Evolutionary conservation across 2,329 filamentous ascomycete genomes (phyloP), one percentile per base, ranked within the genome.

Genomic region (Paraphoma chrysanthemicola): DNA sequence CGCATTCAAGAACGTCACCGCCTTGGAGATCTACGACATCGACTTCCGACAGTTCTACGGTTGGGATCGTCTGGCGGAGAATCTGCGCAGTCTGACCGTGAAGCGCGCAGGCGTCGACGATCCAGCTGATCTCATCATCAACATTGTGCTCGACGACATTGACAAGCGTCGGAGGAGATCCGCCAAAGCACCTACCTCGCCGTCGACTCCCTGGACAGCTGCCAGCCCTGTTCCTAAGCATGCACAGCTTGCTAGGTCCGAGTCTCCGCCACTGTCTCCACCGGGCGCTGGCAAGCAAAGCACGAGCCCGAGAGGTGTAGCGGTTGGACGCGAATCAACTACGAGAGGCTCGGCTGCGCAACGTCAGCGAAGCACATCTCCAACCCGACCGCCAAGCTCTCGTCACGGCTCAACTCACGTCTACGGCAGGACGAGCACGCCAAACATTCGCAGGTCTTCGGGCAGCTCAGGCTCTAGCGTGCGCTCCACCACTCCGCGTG

Each of bases 1-100:
- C 76, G 91, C 91, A 8, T 98, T 99, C 85, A 98, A 99, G 80
- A 99, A 98, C 67, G 82, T 98, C 51, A 94, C 94, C 78, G 90
- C 92, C 18, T 83, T 99, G 62, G 95, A 99, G 77, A 91, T 99
- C 51, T 93, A 90, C 79, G 93, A 96, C 78, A 90, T 98, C 73
- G 95, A 99, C 77, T 97, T 97, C 74, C 88, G 95, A 59, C 93
- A 97, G 68, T 97, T 98, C 79, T 97, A 93, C 78, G 95, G 95
- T 55, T 99, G 95, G 95, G 94, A 99, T 75, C 88, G 91, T 56
- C 80, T 98, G 53, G 91, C 95, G 8, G 95, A 99, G 73, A 93
- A 97, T 76, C 81, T 99, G 60, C 89, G 93, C 57, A 96, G 92
- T 60, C 82, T 99, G 62, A 95, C 91, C 2, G 82, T 99, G 63